Conservation (phyloP, 164 flowering plant species). For the Brasenia schreberi region DNA sequence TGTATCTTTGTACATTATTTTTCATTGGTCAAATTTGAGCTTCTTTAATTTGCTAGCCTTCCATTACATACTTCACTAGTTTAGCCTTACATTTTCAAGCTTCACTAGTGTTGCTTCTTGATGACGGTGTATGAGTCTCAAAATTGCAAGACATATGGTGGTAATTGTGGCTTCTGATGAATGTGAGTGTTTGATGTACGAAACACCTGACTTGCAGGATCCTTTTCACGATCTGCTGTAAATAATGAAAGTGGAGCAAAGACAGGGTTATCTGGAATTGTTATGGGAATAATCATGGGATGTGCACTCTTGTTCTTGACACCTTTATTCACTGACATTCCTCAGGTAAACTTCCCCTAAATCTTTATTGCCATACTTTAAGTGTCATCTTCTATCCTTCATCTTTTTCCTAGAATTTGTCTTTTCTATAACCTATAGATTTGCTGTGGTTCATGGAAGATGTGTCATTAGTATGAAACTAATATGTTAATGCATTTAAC, state of each 20-base stretch:
- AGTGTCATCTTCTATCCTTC: not conserved
- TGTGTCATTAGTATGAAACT: not conserved
- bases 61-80: too few species aligned
- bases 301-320: conserved; percentile 88
- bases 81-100: too few species aligned
- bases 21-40: too few species aligned
- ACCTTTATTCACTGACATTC: conserved; percentile 73
- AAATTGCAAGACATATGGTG: too few species aligned
- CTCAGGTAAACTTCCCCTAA: conserved; percentile 42
- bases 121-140: too few species aligned
- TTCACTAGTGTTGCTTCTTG: too few species aligned
- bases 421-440: not conserved
- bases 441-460: not conserved
- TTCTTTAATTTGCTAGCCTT: too few species aligned
- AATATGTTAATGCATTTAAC: not conserved
- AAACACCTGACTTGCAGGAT: conserved; percentile 34
- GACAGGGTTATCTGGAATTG: conserved; percentile 82
- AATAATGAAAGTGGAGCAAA: conserved; percentile 98
- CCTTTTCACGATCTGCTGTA: conserved; percentile 98
- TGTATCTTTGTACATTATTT: too few species aligned
- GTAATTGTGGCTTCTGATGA: not conserved
- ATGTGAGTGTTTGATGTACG: too few species aligned
- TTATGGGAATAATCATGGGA: conserved; percentile 69
- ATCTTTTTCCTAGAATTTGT: not conserved
- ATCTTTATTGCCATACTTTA: not conserved